Percentiles rank a stretch among this genome's conserved stretches.
phyloP scores from a whole-genome alignment of 768 basidiomycete species.

The Termitomyces sp. region DNA sequence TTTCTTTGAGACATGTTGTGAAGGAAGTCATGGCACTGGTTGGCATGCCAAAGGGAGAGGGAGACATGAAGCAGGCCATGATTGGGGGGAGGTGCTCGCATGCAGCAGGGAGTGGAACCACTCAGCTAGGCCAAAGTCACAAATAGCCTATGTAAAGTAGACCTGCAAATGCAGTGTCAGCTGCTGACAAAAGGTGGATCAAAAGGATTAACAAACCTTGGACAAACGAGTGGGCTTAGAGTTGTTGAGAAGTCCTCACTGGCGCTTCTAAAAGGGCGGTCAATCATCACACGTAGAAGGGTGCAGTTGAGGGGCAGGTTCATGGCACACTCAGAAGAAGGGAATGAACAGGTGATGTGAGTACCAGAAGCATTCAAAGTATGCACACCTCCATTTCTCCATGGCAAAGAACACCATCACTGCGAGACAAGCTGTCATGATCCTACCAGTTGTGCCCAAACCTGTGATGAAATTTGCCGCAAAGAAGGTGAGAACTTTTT shows the following conservation, averaged over 20 bases:
- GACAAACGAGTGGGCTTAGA: slow-evolving; percentile 77
- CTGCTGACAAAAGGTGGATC: background rate
- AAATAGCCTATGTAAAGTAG: slow-evolving; percentile 94
- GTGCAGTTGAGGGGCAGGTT: slow-evolving; percentile 63
- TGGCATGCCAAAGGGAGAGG: slow-evolving; percentile 41
- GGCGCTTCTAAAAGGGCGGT: slow-evolving; percentile 92
- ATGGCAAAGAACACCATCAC: slow-evolving; percentile 83
- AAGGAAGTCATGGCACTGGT: too few species aligned
- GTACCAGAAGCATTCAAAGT: slow-evolving; percentile 91
- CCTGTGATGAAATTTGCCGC: slow-evolving; percentile 76
- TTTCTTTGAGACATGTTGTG: slow-evolving; percentile 45
- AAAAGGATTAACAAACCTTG: slow-evolving; percentile 42
- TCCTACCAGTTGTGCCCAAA: slow-evolving; percentile 82
- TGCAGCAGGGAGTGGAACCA: slow-evolving; percentile 94
- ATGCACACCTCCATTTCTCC: slow-evolving; percentile 70
- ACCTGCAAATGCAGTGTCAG: slow-evolving; percentile 30
- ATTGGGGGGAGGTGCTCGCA: slow-evolving; percentile 83
- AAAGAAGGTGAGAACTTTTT: slow-evolving; percentile 67
- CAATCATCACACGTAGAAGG: slow-evolving; percentile 91
- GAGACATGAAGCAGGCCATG: slow-evolving; percentile 88
- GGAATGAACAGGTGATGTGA: slow-evolving; percentile 84
- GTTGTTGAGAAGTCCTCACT: slow-evolving; percentile 82
- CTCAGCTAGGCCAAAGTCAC: slow-evolving; percentile 83
- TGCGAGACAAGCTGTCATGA: slow-evolving; percentile 71
- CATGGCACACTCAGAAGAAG: too few species aligned